Evolutionary conservation across 2,329 filamentous ascomycete genomes (phyloP), one percentile per base, ranked within the genome.

Genomic region (Orbilia ellipsospora): DNA sequence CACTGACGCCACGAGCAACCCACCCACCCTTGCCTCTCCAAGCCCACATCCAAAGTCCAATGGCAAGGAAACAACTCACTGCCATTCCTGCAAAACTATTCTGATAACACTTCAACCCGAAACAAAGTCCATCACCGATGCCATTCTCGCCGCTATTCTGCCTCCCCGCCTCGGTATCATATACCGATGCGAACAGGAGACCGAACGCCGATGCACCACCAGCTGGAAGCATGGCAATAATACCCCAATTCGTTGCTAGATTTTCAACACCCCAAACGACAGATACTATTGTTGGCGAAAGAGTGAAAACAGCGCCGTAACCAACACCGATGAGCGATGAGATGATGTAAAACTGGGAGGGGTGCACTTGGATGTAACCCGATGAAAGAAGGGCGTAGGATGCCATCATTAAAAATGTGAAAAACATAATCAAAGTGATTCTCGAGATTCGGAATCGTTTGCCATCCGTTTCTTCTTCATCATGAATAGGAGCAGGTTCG

Each of bases 211-310:
- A 93, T 0, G 94, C 93, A 0, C 94, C 95, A 0, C 91, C 83
- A 0, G 95, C 95, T 1, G 95, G 95, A 68, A 94, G 90, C 85
- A 96, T 95, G 50, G 94, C 93, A 6, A 98, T 89, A 76, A 98
- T 94, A 8, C 95, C 95, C 89, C 94, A 99, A 80, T 99, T 98
- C 0, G 95, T 99, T 70, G 93, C 95, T 81, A 99, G 98, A 82
- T 98, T 99, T 84, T 98, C 94, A 0, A 97, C 93, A 26, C 95
- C 95, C 95, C 95, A 99, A 54, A 99, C 94, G 8, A 97, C 93
- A n/a, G 90, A 93, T 79, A 97, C 91, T 68, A 98, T 92, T 78
- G 98, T 94, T 1, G 95, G 95, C 0, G 92, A 91, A 4, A 98
- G 87, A 56, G 89, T 91, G 84, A 98, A 99, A 20, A 94, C 88